Evolutionary conservation across 176 grass and related monocot species (phyloP).

Genomic region (Bonia amplexicaulis): DNA sequence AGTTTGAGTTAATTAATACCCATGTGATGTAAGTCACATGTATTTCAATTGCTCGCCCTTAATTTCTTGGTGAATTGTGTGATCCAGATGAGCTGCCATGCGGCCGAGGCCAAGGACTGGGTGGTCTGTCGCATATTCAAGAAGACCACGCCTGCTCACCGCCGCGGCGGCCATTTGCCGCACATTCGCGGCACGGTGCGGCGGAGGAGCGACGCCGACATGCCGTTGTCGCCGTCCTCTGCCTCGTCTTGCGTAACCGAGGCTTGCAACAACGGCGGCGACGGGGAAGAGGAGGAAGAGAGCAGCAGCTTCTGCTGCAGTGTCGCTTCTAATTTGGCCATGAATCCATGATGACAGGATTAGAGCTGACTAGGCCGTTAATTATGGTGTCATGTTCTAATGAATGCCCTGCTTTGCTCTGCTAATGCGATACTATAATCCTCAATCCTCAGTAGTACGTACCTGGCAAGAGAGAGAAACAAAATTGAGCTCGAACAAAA

Average conservation of each 20-base stretch:
- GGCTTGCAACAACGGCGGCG: neutral
- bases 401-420: neutral
- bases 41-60: neutral
- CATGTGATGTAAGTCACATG: neutral
- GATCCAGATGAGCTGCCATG: neutral
- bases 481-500: neutral
- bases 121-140: constrained; percentile 77
- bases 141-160: constrained; percentile 18
- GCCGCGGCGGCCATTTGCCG: neutral
- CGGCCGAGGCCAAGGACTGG: constrained; percentile 38
- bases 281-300: neutral
- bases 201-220: neutral
- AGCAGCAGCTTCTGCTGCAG: constrained; percentile 10
- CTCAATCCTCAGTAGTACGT: neutral
- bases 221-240: constrained; percentile 16
- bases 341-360: neutral
- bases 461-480: neutral
- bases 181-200: neutral
- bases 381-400: constrained; percentile 24
- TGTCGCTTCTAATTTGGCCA: neutral
- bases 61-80: neutral
- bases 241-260: constrained; percentile 51
- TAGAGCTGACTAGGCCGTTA: constrained; percentile 26
- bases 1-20: neutral
- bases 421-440: constrained; percentile 29